Evolutionary conservation across 768 basidiomycete genomes (phyloP).

Genomic region (Rhodosporidiobolus sp.): DNA sequence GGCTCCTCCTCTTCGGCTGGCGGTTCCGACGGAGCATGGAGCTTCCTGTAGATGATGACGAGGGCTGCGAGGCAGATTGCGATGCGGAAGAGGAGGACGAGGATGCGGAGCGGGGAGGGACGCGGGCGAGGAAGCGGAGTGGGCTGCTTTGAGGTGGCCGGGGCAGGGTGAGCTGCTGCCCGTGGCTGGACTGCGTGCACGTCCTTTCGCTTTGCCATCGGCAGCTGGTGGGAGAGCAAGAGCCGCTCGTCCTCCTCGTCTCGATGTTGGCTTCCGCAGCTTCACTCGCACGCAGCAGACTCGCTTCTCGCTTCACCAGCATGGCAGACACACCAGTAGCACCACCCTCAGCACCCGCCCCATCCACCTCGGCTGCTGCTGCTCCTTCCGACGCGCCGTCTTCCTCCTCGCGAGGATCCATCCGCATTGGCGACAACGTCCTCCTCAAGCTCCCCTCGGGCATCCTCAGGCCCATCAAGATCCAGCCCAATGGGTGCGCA

Average conservation of each 20-base stretch:
- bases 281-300: neutral
- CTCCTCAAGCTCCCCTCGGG: conserved; percentile 75
- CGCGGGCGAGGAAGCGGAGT: neutral
- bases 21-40: neutral
- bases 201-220: neutral
- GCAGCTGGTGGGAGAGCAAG: too few relatives aligned
- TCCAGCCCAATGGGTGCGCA: conserved; percentile 68
- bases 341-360: neutral
- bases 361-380: neutral
- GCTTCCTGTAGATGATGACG: neutral
- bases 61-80: conserved; percentile 2
- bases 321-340: conserved; percentile 6
- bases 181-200: neutral
- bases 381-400: neutral
- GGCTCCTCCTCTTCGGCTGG: neutral
- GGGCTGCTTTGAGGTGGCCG: neutral
- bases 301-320: neutral
- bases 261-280: neutral
- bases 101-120: neutral
- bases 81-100: conserved; percentile 1
- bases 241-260: neutral
- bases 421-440: conserved; percentile 71
- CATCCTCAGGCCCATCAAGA: conserved; percentile 68
- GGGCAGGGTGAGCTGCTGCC: neutral
- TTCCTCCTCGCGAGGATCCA: conserved; percentile 42